Evolutionary conservation across 2,329 filamentous ascomycete species (phyloP), one percentile per base, ranked within the genome.

Genomic region (Blumeria hordei): DNA sequence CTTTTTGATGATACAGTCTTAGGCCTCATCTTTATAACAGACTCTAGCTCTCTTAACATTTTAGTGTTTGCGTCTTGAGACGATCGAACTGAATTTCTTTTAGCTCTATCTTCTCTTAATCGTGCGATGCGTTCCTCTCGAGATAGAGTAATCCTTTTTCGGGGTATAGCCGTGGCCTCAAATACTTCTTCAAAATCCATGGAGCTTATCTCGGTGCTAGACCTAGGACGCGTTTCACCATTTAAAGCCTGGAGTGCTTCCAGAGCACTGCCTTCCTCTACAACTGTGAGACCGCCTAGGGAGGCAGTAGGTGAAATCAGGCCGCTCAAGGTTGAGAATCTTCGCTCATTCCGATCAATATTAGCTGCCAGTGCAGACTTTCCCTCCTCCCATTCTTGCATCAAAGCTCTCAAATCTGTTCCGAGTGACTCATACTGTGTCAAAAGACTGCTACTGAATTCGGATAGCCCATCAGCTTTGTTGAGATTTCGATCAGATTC

Each of bases 351-450:
- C 57, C 81, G 80, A 66, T 92, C 83, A 63, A 94, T 83, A 60
- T 84, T 88, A 28, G 21, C 21, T 50, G 86, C 80, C 54, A 98
- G 72, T 6, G 86, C 81, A n/a, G 81, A 77, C 66, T 85, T 90
- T 53, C 90, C 92, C 54, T 83, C 77, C 62, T 93, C 86, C 88
- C 88, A 94, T 59, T 87, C 84, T 59, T 83, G 75, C 67, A 88
- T 79, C 53, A 94, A 70, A 45, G 81, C 77, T 65, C 83, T 83
- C 47, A 98, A 74, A 64, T 98, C 92, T 32, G 81, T 74, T 2
- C 92, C 92, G 59, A 98, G 93, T 4, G 88, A 90, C 56, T 98
- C 92, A 67, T 96, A 98, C 64, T 96, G 92, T 21, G 80, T 70
- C 74, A 94, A 81, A 41, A 96, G 74, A 58, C 80, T 81, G 0